phyloP scores from a whole-genome alignment of 2,329 filamentous ascomycete genomes.

The Pseudocercospora vitis region DNA sequence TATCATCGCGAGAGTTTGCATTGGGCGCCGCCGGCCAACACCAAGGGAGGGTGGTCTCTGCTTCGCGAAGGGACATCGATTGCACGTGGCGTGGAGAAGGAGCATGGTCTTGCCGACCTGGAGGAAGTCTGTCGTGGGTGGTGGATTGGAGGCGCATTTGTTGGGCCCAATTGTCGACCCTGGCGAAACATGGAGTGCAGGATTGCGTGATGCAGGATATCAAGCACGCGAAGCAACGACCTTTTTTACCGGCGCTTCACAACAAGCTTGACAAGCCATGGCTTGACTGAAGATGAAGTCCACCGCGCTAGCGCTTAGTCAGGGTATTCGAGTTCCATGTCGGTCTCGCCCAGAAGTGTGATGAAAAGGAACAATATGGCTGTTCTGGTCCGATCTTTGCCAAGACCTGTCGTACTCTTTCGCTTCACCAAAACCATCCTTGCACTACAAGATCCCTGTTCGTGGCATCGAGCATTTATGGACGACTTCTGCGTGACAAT shows the following conservation, averaged over 20 bases:
- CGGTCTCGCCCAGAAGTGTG: too few species aligned
- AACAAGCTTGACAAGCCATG: background rate
- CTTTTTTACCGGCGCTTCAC: background rate
- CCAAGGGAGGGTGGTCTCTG: background rate
- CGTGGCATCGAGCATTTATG: too few species aligned
- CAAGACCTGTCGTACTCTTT: too few species aligned
- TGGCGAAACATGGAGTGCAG: slow-evolving; percentile 4
- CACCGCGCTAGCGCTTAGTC: background rate
- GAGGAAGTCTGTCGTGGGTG: slow-evolving; percentile 4
- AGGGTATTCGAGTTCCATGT: too few species aligned
- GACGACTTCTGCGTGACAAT: too few species aligned
- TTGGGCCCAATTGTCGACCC: background rate
- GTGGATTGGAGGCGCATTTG: background rate
- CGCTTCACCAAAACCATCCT: too few species aligned
- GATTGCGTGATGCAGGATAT: slow-evolving; percentile 12
- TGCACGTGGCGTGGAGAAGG: background rate
- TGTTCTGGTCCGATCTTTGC: too few species aligned
- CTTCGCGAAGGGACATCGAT: too few species aligned
- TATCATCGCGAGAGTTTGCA: background rate
- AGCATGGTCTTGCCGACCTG: slow-evolving; percentile 5
- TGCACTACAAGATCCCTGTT: too few species aligned
- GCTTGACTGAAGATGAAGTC: background rate
- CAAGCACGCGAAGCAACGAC: slow-evolving; percentile 9
- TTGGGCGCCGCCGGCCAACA: background rate
- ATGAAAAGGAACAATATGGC: too few species aligned